A percentile compares a stretch with the other conserved stretches of the same genome.
phyloP scores from a whole-genome alignment of 2,329 filamentous ascomycete genomes.

The Penicillium sp. region DNA sequence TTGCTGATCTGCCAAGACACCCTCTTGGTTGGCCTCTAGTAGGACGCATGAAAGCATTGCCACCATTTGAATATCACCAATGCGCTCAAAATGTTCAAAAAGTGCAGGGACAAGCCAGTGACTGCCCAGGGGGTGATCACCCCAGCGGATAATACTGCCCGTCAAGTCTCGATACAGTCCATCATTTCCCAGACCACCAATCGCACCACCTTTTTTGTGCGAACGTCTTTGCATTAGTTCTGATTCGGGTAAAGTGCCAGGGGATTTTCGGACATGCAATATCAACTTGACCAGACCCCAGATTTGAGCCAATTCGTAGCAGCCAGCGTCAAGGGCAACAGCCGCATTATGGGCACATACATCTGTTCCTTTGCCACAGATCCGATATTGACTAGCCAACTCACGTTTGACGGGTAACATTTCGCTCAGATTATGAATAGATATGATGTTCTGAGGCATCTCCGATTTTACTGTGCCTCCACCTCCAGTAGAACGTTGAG shows the following conservation, averaged over 20 bases:
- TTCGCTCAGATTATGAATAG: slow-evolving; percentile 67
- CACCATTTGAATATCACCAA: slow-evolving; percentile 64
- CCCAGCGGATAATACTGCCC: slow-evolving; percentile 55
- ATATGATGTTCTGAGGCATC: slow-evolving; percentile 66
- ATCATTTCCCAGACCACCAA: slow-evolving; percentile 33
- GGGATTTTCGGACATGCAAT: slow-evolving; percentile 71
- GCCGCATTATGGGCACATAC: slow-evolving; percentile 81
- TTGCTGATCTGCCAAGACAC: slow-evolving; percentile 30
- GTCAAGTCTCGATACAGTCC: slow-evolving; percentile 37
- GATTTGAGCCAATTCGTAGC: slow-evolving; percentile 70
- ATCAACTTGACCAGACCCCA: slow-evolving; percentile 82
- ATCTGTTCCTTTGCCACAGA: slow-evolving; percentile 78
- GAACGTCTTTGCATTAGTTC: slow-evolving; percentile 59
- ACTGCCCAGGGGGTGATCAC: slow-evolving; percentile 55
- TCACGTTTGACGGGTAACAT: slow-evolving; percentile 75
- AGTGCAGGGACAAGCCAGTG: slow-evolving; percentile 58
- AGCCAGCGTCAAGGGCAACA: slow-evolving; percentile 70
- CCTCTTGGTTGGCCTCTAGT: slow-evolving; percentile 49
- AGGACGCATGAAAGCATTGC: slow-evolving; percentile 65
- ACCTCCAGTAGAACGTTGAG: slow-evolving; percentile 55
- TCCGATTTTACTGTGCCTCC: slow-evolving; percentile 52
- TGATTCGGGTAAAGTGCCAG: slow-evolving; percentile 61
- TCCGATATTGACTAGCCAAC: slow-evolving; percentile 75
- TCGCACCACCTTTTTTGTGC: slow-evolving; percentile 33
- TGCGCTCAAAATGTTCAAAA: slow-evolving; percentile 59